phyloP scores from a whole-genome alignment of 2,329 filamentous ascomycete genomes.

The Fusarium duplospermum region DNA sequence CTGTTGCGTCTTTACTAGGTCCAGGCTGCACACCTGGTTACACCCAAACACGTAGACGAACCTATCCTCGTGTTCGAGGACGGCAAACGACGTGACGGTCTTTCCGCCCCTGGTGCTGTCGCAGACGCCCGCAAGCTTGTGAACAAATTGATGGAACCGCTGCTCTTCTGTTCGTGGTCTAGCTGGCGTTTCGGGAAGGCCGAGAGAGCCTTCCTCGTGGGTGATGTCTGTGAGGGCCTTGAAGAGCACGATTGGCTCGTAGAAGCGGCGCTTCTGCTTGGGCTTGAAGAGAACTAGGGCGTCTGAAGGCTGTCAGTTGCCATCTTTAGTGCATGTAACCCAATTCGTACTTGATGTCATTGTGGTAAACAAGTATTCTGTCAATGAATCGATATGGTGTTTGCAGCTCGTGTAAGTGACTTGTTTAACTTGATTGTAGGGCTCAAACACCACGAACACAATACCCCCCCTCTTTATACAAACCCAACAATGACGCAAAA shows the following conservation, averaged over 20 bases:
- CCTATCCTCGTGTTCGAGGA: constrained; percentile 43
- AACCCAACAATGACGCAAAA: not conserved
- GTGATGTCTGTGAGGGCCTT: constrained; percentile 39
- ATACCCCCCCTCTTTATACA: not conserved
- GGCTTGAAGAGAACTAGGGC: constrained; percentile 10
- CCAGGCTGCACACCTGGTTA: constrained; percentile 33
- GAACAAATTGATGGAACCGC: constrained; percentile 45
- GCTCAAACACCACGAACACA: not conserved
- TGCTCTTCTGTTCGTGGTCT: constrained; percentile 32
- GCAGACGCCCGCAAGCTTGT: constrained; percentile 48
- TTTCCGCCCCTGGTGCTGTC: constrained; percentile 44
- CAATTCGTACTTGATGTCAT: constrained; percentile 12
- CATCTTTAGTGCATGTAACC: accelerated
- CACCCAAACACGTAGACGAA: constrained; percentile 48
- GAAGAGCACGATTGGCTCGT: constrained; percentile 45
- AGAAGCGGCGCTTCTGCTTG: constrained; percentile 42
- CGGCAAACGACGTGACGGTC: constrained; percentile 47
- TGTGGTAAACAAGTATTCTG: not conserved
- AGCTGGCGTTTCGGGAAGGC: not conserved
- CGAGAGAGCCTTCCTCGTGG: constrained; percentile 7
- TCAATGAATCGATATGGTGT: not conserved
- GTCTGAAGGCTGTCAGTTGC: not conserved
- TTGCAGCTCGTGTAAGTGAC: not conserved
- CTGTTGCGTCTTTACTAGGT: not conserved
- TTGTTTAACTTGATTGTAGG: not conserved